Base-by-base conservation (phyloP, 1,139 yeast species). In the Sugiyamaella castrensis region DNA sequence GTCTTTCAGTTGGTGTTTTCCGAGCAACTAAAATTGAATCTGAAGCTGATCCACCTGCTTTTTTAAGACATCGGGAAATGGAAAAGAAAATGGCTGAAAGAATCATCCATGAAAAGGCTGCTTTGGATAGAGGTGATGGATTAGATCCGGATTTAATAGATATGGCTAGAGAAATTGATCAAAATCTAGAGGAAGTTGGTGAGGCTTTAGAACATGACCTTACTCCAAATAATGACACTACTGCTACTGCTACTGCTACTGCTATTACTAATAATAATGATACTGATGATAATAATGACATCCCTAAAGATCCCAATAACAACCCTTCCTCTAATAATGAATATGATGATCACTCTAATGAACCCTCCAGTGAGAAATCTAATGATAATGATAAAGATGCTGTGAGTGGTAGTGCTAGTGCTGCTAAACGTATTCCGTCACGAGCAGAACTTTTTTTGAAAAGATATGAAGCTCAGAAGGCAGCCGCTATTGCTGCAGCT, bases 1-100 rank as follows among this genome's bases (percentile, higher is more conserved):
- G 72, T 6, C 69, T 91, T 55, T 80, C 96, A 0, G 82, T 94
- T 19, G 74, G 77, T 43, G 84, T 81, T 43, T 92, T 94, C 63
- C 74, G 97, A 58, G 68, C 55, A 30, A 69, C 75, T 4, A 70
- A 71, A 53, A 65, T 78, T 2, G 81, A 74, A 54, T 66, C 77
- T 2, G 65, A 66, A 26, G 73, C 85, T 0, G 76, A 81, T 53
- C 99, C 99, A 0, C 99, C 99, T 1, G 82, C 97, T 0, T 91
- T 77, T 64, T 72, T 59, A 10, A 56, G 60, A 41, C 69, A 67
- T 41, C 58, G 70, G 28, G 64, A 61, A 29, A 47, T 50, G 6
- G 70, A 64, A 45, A 51, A 57, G 53, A 47, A 56, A 47, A 40
- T 48, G 41, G 47, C 55, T 39, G 55, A 54, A 1, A 40, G 33